These are phyloP conservation scores for Ophiocordyceps polyrhachis-furcata DNA, from an alignment of 2,329 filamentous ascomycete genomes.

Conservation along the genomic window DNA sequence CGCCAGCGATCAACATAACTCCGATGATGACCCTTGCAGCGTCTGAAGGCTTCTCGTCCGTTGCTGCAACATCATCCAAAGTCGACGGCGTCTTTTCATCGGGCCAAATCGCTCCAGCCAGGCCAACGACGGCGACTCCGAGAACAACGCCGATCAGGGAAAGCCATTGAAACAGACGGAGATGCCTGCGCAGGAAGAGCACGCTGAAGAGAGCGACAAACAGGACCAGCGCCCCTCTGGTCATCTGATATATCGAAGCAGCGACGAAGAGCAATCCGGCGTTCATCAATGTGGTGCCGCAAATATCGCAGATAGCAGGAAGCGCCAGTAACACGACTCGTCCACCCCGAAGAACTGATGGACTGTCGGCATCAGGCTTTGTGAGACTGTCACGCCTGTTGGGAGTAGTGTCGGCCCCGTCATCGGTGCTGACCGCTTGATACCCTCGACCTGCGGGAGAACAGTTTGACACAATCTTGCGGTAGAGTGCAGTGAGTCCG, in stretches of 20 bases:
- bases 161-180: conserved; percentile 83
- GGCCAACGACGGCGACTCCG: conserved; percentile 76
- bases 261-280: conserved; percentile 84
- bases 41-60: conserved; percentile 19
- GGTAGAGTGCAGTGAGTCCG: conserved; percentile 47
- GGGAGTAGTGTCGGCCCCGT: conserved; percentile 13
- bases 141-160: conserved; percentile 71
- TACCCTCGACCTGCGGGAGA: conserved; percentile 37
- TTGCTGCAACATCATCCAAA: conserved; percentile 14
- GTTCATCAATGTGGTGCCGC: conserved; percentile 94
- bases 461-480: conserved; percentile 29
- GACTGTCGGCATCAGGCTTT: conserved; percentile 29
- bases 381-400: conserved; percentile 1
- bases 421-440: conserved; percentile 37
- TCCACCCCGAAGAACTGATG: conserved; percentile 48
- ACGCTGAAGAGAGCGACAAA: conserved; percentile 96
- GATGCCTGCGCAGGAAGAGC: conserved; percentile 61
- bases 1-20: conserved; percentile 76
- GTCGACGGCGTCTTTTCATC: conserved; percentile 34
- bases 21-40: conserved; percentile 49
- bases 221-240: conserved; percentile 76
- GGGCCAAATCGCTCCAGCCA: conserved; percentile 68
- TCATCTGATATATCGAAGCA: conserved; percentile 98
- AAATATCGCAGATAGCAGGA: conserved; percentile 84
- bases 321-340: conserved; percentile 60